phyloP scores from a whole-genome alignment of 352 stramenopile genomes.

The Phytopythium sindhum region DNA sequence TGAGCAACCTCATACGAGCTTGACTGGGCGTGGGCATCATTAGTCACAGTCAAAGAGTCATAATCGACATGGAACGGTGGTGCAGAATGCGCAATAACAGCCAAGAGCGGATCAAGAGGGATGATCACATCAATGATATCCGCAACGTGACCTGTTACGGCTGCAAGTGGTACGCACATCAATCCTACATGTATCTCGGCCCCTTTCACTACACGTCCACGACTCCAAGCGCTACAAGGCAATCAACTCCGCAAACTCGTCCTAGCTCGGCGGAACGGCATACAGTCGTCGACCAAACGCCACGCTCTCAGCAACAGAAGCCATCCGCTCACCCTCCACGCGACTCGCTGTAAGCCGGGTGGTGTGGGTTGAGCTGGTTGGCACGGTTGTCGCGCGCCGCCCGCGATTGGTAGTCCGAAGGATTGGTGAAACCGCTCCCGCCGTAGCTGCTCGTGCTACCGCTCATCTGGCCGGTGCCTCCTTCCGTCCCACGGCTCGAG shows the following conservation, averaged over 20 bases:
- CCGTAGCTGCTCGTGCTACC: not conserved
- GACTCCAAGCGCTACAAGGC: not conserved
- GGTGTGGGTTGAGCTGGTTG: conserved; percentile 18
- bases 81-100: too few relatives aligned
- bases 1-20: too few relatives aligned
- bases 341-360: conserved; percentile 10
- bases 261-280: not conserved
- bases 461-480: not conserved
- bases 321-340: not conserved
- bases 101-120: too few relatives aligned
- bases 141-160: too few relatives aligned
- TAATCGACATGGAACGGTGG: too few relatives aligned
- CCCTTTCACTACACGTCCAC: too few relatives aligned
- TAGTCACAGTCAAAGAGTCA: too few relatives aligned
- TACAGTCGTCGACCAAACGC: not conserved
- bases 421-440: not conserved
- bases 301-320: not conserved
- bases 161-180: too few relatives aligned
- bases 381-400: conserved; percentile 12
- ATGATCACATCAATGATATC: too few relatives aligned
- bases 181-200: too few relatives aligned
- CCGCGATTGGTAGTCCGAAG: not conserved
- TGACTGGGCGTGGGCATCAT: too few relatives aligned
- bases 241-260: not conserved
- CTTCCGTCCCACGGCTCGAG: conserved; percentile 5